A percentile compares a stretch with the other conserved stretches of the same genome.
Evolutionary conservation across 148 eudicot species (phyloP).

Genomic region (Arbutus unedo): DNA sequence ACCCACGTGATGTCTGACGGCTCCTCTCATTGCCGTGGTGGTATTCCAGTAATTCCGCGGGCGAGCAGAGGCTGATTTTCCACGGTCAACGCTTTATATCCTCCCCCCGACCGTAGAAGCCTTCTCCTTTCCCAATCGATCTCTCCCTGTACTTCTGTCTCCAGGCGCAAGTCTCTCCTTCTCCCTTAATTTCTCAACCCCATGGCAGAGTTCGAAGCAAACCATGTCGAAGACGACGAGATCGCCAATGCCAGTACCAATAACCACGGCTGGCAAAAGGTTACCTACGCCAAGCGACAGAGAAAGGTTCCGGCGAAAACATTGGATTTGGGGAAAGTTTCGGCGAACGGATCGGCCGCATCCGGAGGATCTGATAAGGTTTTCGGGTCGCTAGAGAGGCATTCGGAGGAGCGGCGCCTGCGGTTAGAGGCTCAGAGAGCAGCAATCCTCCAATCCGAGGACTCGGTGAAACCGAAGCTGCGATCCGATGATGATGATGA

Average conservation of each 20-base stretch:
- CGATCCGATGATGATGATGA: conserved; percentile 46
- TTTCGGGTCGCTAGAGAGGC: conserved; percentile 55
- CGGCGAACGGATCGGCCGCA: conserved; percentile 21
- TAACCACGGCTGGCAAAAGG: conserved; percentile 59
- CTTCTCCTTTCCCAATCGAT: not conserved
- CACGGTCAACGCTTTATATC: not conserved
- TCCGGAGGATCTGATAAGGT: conserved; percentile 30
- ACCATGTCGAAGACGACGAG: conserved; percentile 24
- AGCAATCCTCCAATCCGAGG: conserved; percentile 12
- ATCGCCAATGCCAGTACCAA: conserved; percentile 17
- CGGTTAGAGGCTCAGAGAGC: conserved; percentile 51
- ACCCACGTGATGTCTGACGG: not conserved
- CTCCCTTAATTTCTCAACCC: not conserved
- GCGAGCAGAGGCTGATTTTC: not conserved
- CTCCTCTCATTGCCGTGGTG: not conserved
- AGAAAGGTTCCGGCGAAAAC: conserved; percentile 32
- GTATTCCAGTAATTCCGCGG: conserved; percentile 4
- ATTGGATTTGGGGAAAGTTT: conserved; percentile 21
- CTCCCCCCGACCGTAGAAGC: not conserved
- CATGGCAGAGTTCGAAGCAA: conserved; percentile 46
- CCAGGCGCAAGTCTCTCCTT: not conserved
- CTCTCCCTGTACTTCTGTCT: not conserved
- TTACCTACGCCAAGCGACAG: conserved; percentile 43
- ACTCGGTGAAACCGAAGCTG: conserved; percentile 36
- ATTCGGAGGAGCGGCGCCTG: conserved; percentile 60